Conservation (phyloP, 2,329 filamentous ascomycete genomes). For the Trichoderma brevicompactum region DNA sequence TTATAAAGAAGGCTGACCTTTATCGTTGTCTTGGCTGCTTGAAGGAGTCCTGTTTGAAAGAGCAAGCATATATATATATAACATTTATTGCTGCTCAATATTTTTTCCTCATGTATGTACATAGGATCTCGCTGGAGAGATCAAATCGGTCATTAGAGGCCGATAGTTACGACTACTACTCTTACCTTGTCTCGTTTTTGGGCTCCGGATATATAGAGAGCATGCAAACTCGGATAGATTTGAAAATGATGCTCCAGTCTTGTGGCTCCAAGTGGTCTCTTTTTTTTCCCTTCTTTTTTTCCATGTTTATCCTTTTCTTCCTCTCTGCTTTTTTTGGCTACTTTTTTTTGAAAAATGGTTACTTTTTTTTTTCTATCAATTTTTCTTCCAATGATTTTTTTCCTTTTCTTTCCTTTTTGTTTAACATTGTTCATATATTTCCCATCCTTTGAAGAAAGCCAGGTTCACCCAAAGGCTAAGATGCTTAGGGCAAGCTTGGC, state of each 20-base stretch:
- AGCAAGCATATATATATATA: constrained; percentile 8
- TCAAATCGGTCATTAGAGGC: constrained; percentile 21
- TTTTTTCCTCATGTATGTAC: constrained; percentile 25
- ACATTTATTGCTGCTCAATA: background rate
- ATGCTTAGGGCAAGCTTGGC: background rate
- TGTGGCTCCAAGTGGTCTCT: background rate
- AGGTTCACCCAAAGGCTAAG: background rate
- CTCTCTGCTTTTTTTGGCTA: background rate
- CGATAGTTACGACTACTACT: constrained; percentile 25
- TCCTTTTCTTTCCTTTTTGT: background rate
- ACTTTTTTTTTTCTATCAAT: background rate
- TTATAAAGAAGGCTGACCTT: constrained; percentile 24
- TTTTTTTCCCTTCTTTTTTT: background rate
- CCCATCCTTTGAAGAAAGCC: background rate
- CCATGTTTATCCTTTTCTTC: background rate
- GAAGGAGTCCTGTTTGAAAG: constrained; percentile 18
- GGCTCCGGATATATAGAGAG: constrained; percentile 15
- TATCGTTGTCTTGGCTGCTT: constrained; percentile 24
- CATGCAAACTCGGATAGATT: constrained; percentile 17
- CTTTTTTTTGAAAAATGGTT: background rate
- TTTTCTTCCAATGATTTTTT: background rate
- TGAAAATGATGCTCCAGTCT: constrained; percentile 14
- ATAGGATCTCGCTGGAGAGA: constrained; percentile 25
- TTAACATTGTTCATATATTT: background rate
- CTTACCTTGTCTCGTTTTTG: background rate